Base-by-base conservation (phyloP, 2,329 filamentous ascomycete species). In the Fusarium sp. region DNA sequence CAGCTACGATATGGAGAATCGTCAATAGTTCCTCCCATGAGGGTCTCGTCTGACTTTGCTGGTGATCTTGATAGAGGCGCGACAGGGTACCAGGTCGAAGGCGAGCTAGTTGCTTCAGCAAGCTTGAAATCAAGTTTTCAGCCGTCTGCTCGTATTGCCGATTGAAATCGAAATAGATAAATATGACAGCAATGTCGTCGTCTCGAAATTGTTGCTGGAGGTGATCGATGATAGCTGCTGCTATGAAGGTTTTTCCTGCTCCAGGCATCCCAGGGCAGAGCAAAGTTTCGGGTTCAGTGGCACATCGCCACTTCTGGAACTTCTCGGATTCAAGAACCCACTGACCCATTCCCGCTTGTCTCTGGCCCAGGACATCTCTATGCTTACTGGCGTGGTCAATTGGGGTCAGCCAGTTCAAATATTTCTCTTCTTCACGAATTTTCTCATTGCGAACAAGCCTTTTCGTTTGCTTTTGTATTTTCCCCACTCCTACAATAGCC, bases 211-310 rank as follows among this genome's bases (percentile, higher is more conserved):
- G 16, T 13, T 22, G 13, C 4, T n/a, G 13, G 6, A 59, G 43
- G 10, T 45, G 5, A 24, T 59, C 16, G 22, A 64, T 38, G 6
- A 60, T 49, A 2, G 44, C 38, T 6, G 61, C 44, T n/a, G 55
- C n/a, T 7, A 64, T 18, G 3, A 64, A 38, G 1, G 61, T 64
- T 16, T 64, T 64, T 2, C 61, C 61, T 1, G 61, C 61, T 6
- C 56, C 61, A 5, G 48, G 61, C 3, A 64, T 64, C 0, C 61
- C 56, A 2, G 32, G 47, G 9, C 55, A 59, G 34, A 62, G 38
- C 10, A 57, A 11, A 7, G 52, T 62, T 8, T 40, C 16, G 1
- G 32, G 2, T 5, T 18, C 1, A 11, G 8, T 6, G 6, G 25
- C 15, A 29, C 1, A 11, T 9, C 4, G 15, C 24, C 58, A 62